Evolutionary conservation across 2,329 filamentous ascomycete genomes (phyloP).

Genomic region (Colletotrichum viniferum): DNA sequence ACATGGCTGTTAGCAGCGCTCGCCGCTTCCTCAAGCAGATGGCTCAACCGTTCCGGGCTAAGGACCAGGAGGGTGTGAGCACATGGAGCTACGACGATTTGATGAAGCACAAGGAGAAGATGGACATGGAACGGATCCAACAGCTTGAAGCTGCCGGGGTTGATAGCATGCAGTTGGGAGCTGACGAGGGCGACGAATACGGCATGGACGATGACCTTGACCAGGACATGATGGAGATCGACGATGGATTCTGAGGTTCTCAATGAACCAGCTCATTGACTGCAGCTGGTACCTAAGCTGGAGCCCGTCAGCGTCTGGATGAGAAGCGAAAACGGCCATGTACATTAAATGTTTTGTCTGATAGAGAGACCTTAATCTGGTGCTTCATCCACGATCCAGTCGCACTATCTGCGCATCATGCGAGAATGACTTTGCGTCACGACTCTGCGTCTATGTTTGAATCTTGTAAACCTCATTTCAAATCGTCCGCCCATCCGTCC

Average conservation of each 20-base stretch:
- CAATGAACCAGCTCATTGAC: background rate
- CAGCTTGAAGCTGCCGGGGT: conserved; percentile 56
- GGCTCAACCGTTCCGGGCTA: conserved; percentile 85
- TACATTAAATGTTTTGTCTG: background rate
- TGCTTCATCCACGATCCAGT: background rate
- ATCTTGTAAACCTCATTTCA: background rate
- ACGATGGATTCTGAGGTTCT: conserved; percentile 27
- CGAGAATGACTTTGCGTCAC: background rate
- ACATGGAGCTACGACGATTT: conserved; percentile 88
- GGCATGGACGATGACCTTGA: conserved; percentile 58
- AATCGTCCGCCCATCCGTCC: background rate
- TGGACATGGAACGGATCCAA: conserved; percentile 70
- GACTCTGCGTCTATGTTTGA: background rate
- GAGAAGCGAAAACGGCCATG: background rate
- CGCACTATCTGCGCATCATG: background rate
- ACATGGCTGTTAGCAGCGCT: conserved; percentile 90
- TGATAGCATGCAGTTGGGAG: conserved; percentile 26
- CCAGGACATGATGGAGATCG: conserved; percentile 60
- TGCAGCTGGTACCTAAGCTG: background rate
- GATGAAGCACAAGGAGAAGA: conserved; percentile 76
- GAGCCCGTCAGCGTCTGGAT: background rate
- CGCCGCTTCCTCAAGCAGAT: conserved; percentile 90
- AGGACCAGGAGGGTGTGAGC: conserved; percentile 89
- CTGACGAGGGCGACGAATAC: conserved; percentile 44
- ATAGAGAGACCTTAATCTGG: background rate